Base-by-base conservation (phyloP, 768 basidiomycete genomes). In the Suillus brevipes region DNA sequence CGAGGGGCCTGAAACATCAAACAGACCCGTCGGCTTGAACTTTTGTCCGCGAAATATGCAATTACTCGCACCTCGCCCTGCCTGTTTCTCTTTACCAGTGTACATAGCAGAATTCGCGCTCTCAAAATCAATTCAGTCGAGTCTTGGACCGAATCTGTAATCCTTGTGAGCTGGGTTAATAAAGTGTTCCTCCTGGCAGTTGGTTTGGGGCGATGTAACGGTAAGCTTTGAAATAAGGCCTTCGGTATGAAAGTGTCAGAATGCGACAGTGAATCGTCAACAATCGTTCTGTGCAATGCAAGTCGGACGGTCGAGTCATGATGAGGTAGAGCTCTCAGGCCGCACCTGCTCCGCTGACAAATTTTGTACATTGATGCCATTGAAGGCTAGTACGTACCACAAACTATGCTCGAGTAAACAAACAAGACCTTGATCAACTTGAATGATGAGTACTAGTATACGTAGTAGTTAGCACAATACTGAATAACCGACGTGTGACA, bases 41-140 rank as follows among this genome's bases (percentile, higher is more conserved):
- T 78, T 74, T 70, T 16, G 23, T 36, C 10, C 20, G 31, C 31
- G 14, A 28, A 23, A 62, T 63, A 61, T 64, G 31, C 13, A 2
- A 37, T 34, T n/a, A n/a, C 40, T 66, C 76, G 47, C 52, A 77
- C 76, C 76, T 70, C 61, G 64, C 20, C 63, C 60, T 50, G 45
- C 61, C 55, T 72, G 67, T 31, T 68, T 71, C 65, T 75, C 60
- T 45, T 75, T 72, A 2, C 70, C 67, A 38, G 67, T 45, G 38
- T 69, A 73, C 18, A 64, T 69, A 20, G 70, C 62, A 43, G 60
- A 37, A 61, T 66, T 80, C 79, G 79, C 83, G 64, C 66, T 69
- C 66, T 85, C 83, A 67, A 86, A 82, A 71, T 91, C 90, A 62
- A 87, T 79, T 90, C 90, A 94, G 69, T 94, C 92, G 55, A 94